Conservation (phyloP, 1,284 basidiomycete genomes). For the Gymnopus androsaceus region DNA sequence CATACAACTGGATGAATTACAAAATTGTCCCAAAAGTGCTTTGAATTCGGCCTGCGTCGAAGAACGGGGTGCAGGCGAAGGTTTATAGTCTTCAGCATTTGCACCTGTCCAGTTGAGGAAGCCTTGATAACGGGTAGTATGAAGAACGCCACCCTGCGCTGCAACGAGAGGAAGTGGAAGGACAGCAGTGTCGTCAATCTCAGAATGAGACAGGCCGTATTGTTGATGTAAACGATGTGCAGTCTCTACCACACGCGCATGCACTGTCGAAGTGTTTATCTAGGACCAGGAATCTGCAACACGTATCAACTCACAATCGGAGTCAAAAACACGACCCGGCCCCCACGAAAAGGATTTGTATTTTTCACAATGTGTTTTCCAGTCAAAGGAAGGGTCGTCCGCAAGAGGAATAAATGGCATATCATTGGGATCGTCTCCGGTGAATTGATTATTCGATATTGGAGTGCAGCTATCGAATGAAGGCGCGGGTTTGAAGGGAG, state of each 20-base stretch:
- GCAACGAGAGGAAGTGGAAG: slow-evolving; percentile 39
- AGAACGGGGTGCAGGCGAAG: slow-evolving; percentile 10
- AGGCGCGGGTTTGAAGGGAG: slow-evolving; percentile 32
- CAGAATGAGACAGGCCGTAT: slow-evolving; percentile 36
- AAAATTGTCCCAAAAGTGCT: slow-evolving; percentile 36
- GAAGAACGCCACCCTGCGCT: slow-evolving; percentile 31
- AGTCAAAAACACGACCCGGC: slow-evolving; percentile 34
- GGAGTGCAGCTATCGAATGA: slow-evolving; percentile 57
- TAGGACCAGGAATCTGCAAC: slow-evolving; percentile 11
- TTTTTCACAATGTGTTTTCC: slow-evolving; percentile 36
- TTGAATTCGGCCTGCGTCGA: not conserved
- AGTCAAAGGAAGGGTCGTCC: slow-evolving; percentile 54
- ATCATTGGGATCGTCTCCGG: slow-evolving; percentile 56
- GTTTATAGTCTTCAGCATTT: slow-evolving; percentile 13
- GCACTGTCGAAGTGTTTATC: slow-evolving; percentile 42
- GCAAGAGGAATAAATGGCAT: slow-evolving; percentile 61
- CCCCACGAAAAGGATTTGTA: slow-evolving; percentile 55
- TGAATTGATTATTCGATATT: slow-evolving; percentile 42
- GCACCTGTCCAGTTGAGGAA: slow-evolving; percentile 3
- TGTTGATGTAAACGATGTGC: slow-evolving; percentile 38
- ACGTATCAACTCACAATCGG: slow-evolving; percentile 47
- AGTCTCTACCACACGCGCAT: slow-evolving; percentile 48
- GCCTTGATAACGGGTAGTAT: slow-evolving; percentile 28
- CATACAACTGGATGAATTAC: slow-evolving; percentile 54
- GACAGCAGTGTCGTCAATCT: slow-evolving; percentile 44